Percentiles rank a stretch among this genome's conserved stretches.
Evolutionary conservation across 1,284 basidiomycete species (phyloP).

Genomic region (Apiotrichum siamense): DNA sequence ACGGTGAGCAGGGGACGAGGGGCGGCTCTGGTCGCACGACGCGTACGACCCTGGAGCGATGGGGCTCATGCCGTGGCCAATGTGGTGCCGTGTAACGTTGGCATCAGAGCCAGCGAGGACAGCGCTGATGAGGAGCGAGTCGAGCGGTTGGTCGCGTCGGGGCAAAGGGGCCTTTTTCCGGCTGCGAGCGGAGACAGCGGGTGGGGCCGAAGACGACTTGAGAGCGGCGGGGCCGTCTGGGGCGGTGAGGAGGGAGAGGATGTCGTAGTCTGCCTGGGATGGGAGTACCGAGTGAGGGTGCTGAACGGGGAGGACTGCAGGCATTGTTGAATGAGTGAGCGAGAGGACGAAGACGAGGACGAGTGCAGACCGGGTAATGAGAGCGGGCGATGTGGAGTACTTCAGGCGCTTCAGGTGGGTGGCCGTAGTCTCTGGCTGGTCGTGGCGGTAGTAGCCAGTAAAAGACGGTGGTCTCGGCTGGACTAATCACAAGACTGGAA

Average conservation of each 20-base stretch:
- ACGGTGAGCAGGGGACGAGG: slow-evolving; percentile 26
- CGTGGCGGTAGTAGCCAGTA: too few species aligned
- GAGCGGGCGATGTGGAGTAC: not conserved
- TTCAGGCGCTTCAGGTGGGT: not conserved
- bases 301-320: slow-evolving; percentile 56
- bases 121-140: slow-evolving; percentile 43
- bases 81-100: slow-evolving; percentile 42
- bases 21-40: slow-evolving; percentile 40
- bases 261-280: slow-evolving; percentile 43
- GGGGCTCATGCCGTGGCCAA: slow-evolving; percentile 41
- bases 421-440: too few species aligned
- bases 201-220: not conserved
- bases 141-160: slow-evolving; percentile 25
- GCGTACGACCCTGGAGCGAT: slow-evolving; percentile 35
- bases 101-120: slow-evolving; percentile 43
- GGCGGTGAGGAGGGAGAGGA: slow-evolving; percentile 38
- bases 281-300: slow-evolving; percentile 57
- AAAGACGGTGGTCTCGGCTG: too few species aligned
- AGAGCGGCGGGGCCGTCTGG: slow-evolving; percentile 17
- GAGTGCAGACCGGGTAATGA: not conserved
- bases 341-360: not conserved
- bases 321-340: slow-evolving; percentile 52
- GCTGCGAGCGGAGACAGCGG: slow-evolving; percentile 9
- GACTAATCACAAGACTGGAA: too few species aligned
- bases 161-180: slow-evolving; percentile 6